Evolutionary conservation across 1,284 basidiomycete species (phyloP).

Genomic region (Taiwanofungus camphoratus): DNA sequence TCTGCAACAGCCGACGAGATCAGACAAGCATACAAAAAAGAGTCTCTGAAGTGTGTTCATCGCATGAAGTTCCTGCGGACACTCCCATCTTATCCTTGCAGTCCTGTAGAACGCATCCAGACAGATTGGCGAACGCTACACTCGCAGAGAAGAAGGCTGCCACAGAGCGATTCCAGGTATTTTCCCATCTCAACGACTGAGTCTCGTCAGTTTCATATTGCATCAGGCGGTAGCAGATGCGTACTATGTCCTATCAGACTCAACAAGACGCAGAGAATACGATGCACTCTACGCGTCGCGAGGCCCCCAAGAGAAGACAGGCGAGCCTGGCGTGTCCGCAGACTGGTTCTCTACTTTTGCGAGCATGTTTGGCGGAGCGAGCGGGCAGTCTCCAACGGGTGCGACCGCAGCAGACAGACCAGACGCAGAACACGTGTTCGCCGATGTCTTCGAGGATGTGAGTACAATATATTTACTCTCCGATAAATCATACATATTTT

Average conservation of each 20-base stretch:
- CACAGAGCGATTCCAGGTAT: conserved; percentile 81
- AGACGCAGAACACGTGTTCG: conserved; percentile 78
- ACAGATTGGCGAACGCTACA: conserved; percentile 75
- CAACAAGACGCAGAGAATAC: conserved; percentile 76
- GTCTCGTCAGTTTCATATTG: neutral
- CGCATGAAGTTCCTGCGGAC: neutral
- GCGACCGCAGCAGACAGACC: conserved; percentile 46
- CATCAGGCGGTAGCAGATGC: conserved; percentile 85
- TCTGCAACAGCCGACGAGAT: conserved; percentile 70
- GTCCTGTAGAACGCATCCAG: conserved; percentile 75
- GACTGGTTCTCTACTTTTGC: conserved; percentile 79
- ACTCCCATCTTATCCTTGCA: conserved; percentile 12
- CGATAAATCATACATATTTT: neutral
- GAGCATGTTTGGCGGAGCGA: conserved; percentile 50
- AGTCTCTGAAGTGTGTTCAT: conserved; percentile 52
- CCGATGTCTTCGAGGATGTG: conserved; percentile 88
- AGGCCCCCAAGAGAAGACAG: conserved; percentile 42
- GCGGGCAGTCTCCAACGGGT: conserved; percentile 26
- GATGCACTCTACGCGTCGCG: conserved; percentile 61
- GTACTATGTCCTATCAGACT: conserved; percentile 91
- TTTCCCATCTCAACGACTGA: conserved; percentile 1
- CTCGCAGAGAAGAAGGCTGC: conserved; percentile 65
- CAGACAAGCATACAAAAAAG: conserved; percentile 77
- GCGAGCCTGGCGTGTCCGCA: conserved; percentile 60
- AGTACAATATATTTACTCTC: conserved; percentile 14